Evolutionary conservation across 2,329 filamentous ascomycete genomes (phyloP).

Genomic region (Sarocladium strictum): DNA sequence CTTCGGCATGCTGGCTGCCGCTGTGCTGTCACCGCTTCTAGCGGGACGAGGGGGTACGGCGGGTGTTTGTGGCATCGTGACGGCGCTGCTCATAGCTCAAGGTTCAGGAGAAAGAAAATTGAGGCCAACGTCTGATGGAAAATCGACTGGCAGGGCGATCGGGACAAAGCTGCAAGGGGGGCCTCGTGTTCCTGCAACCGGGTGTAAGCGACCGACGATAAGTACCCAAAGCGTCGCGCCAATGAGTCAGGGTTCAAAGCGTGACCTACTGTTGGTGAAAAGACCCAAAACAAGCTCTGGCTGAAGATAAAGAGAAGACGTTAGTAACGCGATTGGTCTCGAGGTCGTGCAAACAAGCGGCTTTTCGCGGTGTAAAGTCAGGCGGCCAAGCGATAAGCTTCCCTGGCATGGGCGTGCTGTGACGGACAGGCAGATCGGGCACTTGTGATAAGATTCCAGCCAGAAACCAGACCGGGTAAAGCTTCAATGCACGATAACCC

Average conservation of each 20-base stretch:
- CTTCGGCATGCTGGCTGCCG: slow-evolving; percentile 46
- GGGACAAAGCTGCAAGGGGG: not conserved
- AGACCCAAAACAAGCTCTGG: not conserved
- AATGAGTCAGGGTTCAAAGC: not conserved
- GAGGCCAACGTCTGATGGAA: not conserved
- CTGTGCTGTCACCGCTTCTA: slow-evolving; percentile 38
- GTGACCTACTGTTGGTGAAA: not conserved
- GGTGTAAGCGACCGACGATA: slow-evolving; percentile 6
- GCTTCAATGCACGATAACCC: slow-evolving; percentile 3
- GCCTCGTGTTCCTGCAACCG: not conserved
- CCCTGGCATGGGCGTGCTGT: not conserved
- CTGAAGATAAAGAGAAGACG: not conserved
- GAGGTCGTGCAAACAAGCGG: not conserved
- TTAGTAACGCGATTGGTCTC: not conserved
- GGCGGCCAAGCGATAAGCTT: slow-evolving; percentile 1
- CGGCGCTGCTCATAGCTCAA: slow-evolving; percentile 38
- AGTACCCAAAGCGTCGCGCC: not conserved
- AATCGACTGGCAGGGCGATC: not conserved
- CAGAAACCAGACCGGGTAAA: not conserved
- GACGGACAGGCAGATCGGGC: not conserved
- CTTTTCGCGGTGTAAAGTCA: slow-evolving; percentile 1
- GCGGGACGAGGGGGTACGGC: slow-evolving; percentile 51
- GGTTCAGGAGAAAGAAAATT: not conserved
- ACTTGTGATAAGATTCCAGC: not conserved
- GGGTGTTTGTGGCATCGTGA: slow-evolving; percentile 45